Conservation (phyloP, 768 basidiomycete genomes). For the Gautieria morchelliformis region DNA sequence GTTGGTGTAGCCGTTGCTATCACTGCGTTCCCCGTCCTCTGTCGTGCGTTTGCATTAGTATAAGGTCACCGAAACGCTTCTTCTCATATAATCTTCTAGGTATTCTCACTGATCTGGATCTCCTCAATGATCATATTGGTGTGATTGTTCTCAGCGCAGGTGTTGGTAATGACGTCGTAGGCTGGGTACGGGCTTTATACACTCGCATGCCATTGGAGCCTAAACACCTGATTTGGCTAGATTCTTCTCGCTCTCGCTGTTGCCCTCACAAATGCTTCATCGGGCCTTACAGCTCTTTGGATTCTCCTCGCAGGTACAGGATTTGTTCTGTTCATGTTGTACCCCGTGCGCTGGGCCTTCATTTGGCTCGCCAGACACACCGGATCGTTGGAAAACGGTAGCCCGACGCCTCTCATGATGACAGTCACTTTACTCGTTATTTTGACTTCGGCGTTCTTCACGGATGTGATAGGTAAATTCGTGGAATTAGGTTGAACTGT, state of each 20-base stretch:
- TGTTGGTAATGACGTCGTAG: slow-evolving; percentile 62
- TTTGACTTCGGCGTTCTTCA: slow-evolving; percentile 70
- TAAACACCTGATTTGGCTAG: slow-evolving; percentile 45
- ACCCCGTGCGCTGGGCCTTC: slow-evolving; percentile 55
- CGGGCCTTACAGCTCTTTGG: slow-evolving; percentile 68
- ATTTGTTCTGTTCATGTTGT: slow-evolving; percentile 57
- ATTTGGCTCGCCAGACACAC: slow-evolving; percentile 56
- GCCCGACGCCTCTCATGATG: slow-evolving; percentile 71
- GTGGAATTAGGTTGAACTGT: slow-evolving; percentile 17
- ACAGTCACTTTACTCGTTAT: slow-evolving; percentile 67
- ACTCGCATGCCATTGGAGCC: slow-evolving; percentile 2
- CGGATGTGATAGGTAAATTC: slow-evolving; percentile 77
- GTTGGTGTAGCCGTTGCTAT: slow-evolving; percentile 75
- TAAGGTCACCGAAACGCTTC: neutral
- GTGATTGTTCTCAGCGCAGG: slow-evolving; percentile 75
- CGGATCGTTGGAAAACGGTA: slow-evolving; percentile 62
- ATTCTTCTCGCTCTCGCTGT: slow-evolving; percentile 75
- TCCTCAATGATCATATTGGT: slow-evolving; percentile 81
- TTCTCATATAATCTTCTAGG: slow-evolving; percentile 22
- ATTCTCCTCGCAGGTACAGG: slow-evolving; percentile 62
- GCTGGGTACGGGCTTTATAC: neutral
- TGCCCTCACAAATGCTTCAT: slow-evolving; percentile 70
- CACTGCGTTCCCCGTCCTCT: slow-evolving; percentile 75
- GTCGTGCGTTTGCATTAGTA: slow-evolving; percentile 31
- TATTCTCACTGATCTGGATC: slow-evolving; percentile 73